These are phyloP conservation scores for Penicillium sp. DNA, from an alignment of 2,329 filamentous ascomycete species.

Conservation along the genomic window DNA sequence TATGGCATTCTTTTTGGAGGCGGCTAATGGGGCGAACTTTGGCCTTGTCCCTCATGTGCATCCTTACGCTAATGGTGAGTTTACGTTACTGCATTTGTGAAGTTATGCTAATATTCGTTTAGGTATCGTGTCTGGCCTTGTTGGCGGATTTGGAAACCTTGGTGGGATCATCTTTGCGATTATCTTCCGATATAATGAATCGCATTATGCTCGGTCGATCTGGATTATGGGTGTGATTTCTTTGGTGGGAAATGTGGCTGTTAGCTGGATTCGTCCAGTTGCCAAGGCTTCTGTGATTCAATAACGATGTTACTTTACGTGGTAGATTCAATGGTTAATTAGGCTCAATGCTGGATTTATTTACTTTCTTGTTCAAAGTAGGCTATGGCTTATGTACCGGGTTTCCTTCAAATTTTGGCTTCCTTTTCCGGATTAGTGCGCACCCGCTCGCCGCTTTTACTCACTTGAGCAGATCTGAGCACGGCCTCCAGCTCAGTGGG, in stretches of 20 bases:
- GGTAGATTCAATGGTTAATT: not conserved
- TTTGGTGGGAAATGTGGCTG: slow-evolving; percentile 66
- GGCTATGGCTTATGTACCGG: no score
- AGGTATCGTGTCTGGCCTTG: slow-evolving; percentile 69
- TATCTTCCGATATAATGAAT: slow-evolving; percentile 73
- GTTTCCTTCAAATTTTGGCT: no score
- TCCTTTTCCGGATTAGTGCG: no score
- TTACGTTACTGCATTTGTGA: not conserved
- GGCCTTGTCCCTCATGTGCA: slow-evolving; percentile 84
- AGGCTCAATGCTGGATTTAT: not conserved
- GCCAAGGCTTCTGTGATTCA: slow-evolving; percentile 51
- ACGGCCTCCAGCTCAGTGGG: no score
- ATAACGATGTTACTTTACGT: slow-evolving; percentile 2
- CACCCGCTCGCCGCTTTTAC: no score
- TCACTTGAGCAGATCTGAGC: no score
- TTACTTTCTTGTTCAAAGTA: not conserved
- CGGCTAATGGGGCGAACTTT: slow-evolving; percentile 83
- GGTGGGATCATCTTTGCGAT: slow-evolving; percentile 84
- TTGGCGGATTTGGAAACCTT: slow-evolving; percentile 78
- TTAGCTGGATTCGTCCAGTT: slow-evolving; percentile 64
- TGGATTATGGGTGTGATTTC: slow-evolving; percentile 82
- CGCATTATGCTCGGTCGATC: slow-evolving; percentile 67
- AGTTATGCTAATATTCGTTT: not conserved
- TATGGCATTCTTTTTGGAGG: slow-evolving; percentile 80
- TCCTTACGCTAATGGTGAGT: slow-evolving; percentile 72